Evolutionary conservation across 1,284 basidiomycete species (phyloP).

Genomic region (Sphaerobolus stellatus): DNA sequence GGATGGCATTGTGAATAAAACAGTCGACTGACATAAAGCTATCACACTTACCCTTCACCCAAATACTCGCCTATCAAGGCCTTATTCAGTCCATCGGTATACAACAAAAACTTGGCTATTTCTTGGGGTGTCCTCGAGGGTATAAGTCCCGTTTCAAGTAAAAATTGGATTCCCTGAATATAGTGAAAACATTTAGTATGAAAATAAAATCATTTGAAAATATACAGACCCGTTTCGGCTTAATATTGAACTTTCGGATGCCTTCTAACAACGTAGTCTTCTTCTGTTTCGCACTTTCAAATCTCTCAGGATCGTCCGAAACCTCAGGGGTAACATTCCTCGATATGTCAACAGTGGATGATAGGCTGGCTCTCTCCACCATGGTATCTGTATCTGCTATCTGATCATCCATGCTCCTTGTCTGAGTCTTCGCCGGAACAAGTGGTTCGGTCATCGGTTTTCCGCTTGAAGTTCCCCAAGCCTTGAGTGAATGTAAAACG

Average conservation of each 20-base stretch:
- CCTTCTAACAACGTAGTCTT: conserved; percentile 96
- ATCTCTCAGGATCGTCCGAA: conserved; percentile 85
- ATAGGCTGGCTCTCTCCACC: conserved; percentile 42
- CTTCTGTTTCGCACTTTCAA: conserved; percentile 96
- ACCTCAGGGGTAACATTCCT: conserved; percentile 74
- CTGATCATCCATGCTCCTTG: conserved; percentile 50
- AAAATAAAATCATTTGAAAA: neutral
- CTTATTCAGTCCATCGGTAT: conserved; percentile 93
- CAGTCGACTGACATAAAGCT: neutral
- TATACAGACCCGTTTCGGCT: conserved; percentile 79
- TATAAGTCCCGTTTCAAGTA: conserved; percentile 90
- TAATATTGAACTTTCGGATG: conserved; percentile 98
- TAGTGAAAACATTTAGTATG: conserved; percentile 13
- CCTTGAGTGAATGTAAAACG: conserved; percentile 83
- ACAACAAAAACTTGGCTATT: conserved; percentile 85
- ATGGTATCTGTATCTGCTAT: conserved; percentile 55
- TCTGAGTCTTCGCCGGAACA: conserved; percentile 39
- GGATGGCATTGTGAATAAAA: conserved; percentile 17
- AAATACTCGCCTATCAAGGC: conserved; percentile 97
- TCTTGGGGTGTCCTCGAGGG: conserved; percentile 71
- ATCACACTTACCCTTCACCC: conserved; percentile 79
- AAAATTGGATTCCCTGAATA: conserved; percentile 80
- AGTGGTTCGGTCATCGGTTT: conserved; percentile 49
- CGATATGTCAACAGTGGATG: conserved; percentile 48
- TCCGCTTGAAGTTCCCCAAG: conserved; percentile 74